Base-by-base conservation (phyloP, 2,329 filamentous ascomycete genomes). In the Verticillium longisporum region DNA sequence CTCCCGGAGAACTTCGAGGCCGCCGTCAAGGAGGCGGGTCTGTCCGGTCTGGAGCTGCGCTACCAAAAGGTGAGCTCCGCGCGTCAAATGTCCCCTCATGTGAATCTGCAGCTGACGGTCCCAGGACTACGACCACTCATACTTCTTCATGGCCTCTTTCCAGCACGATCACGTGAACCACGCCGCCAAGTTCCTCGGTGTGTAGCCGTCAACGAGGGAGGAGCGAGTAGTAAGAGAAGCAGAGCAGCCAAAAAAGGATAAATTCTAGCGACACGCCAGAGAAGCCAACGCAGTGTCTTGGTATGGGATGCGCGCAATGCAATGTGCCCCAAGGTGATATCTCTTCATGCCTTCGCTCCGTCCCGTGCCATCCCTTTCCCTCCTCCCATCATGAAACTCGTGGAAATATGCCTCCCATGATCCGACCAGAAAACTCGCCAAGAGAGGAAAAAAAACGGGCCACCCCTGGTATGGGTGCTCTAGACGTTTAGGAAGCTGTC, bases 61-160 rank as follows among this genome's bases (percentile, higher is more conserved):
- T 95, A 94, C 80, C 94, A 97, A 73, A 83, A 89, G 64, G 86
- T 86, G 69, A 73, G 82, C 72, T 3, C 26, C 26, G 26, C 26
- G 26, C 26, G 58, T 6, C 5, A 6, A 13, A 36, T 36, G 13
- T 54, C 45, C 6, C 6, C n/a, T 18, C 10, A 3, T 50, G 9
- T 6, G 6, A 21, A 50, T 18, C 11, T 21, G 45, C 45, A 21
- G 45, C 45, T 50, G 45, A 50, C 45, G 10, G 18, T n/a, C 18
- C 26, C 15, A 59, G 78, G 92, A 88, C 64, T 98, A 99, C 72
- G 95, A 99, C 74, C 95, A 99, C 78, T 96, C 92, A 64, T 99
- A 99, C 79, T 99, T 87, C 77, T 97, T 97, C 77, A 96, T 99
- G 81, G 88, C 93, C 38, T 87, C 87, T 15, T 99, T 99, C 73